phyloP scores from a whole-genome alignment of 768 basidiomycete genomes.

The Termitomyces sp. region DNA sequence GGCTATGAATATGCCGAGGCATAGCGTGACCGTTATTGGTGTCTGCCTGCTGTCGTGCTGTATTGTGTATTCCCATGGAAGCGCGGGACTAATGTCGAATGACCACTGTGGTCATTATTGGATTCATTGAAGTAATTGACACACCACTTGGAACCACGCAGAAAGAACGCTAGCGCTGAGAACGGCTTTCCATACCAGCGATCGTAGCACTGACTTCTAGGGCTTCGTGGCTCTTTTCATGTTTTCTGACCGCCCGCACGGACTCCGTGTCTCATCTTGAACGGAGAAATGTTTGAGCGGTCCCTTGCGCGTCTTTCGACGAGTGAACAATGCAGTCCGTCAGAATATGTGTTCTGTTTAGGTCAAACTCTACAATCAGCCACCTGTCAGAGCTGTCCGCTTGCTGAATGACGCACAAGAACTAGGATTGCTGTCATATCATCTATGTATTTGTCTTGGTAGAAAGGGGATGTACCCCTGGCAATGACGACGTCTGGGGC shows the following conservation, averaged over 20 bases:
- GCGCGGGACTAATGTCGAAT: neutral
- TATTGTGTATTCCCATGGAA: neutral
- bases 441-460: too few relatives aligned
- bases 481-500: neutral
- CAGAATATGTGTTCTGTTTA: neutral
- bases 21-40: neutral
- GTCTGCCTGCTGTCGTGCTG: neutral
- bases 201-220: neutral
- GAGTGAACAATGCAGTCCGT: neutral
- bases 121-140: neutral
- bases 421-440: neutral
- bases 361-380: neutral
- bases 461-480: neutral
- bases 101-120: neutral
- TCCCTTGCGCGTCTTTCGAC: neutral
- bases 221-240: neutral
- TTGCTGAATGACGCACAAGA: neutral
- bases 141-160: neutral
- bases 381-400: too few relatives aligned
- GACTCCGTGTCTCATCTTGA: neutral
- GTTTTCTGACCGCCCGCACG: neutral
- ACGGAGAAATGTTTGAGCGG: neutral
- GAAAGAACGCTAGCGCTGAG: neutral
- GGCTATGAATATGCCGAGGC: neutral
- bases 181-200: neutral